Percentiles rank a stretch among this genome's conserved stretches.
Evolutionary conservation across 2,329 filamentous ascomycete species (phyloP).

Genomic region (Podosphaera fusca): DNA sequence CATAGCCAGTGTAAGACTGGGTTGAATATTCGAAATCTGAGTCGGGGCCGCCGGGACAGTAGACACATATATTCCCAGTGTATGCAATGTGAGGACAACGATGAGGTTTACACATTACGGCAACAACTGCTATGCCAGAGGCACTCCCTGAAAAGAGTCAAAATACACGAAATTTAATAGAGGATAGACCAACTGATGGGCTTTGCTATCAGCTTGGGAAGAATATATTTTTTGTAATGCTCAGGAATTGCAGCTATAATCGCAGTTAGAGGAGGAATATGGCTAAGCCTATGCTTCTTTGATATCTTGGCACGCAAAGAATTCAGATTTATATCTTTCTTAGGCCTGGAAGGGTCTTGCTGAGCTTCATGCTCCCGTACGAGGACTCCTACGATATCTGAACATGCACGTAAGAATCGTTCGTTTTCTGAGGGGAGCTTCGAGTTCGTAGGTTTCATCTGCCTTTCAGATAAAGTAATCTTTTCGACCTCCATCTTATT

Average conservation of each 20-base stretch:
- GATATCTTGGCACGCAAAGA: constrained; percentile 63
- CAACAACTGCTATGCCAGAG: constrained; percentile 90
- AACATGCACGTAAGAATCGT: constrained; percentile 78
- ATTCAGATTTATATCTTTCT: constrained; percentile 85
- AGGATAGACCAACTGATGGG: constrained; percentile 48
- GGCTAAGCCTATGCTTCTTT: constrained; percentile 77
- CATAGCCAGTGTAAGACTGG: constrained; percentile 95
- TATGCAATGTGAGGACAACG: constrained; percentile 94
- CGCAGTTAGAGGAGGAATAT: constrained; percentile 75
- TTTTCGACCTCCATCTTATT: constrained; percentile 21
- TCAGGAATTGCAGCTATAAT: constrained; percentile 98
- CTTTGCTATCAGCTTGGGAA: constrained; percentile 90
- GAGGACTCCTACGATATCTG: constrained; percentile 78
- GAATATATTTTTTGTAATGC: constrained; percentile 97
- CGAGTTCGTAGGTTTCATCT: constrained; percentile 37
- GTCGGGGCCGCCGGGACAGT: constrained; percentile 91
- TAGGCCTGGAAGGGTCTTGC: constrained; percentile 46
- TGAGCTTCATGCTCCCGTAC: constrained; percentile 83
- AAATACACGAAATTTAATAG: background rate
- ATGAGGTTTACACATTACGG: constrained; percentile 98
- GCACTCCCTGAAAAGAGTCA: constrained; percentile 43
- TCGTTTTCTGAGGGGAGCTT: constrained; percentile 84
- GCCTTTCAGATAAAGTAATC: constrained; percentile 27
- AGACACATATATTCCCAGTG: constrained; percentile 96
- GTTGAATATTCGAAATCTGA: constrained; percentile 99